Conservation (phyloP, 371 early-diverging fungal species). For the Mortierella sp. region DNA sequence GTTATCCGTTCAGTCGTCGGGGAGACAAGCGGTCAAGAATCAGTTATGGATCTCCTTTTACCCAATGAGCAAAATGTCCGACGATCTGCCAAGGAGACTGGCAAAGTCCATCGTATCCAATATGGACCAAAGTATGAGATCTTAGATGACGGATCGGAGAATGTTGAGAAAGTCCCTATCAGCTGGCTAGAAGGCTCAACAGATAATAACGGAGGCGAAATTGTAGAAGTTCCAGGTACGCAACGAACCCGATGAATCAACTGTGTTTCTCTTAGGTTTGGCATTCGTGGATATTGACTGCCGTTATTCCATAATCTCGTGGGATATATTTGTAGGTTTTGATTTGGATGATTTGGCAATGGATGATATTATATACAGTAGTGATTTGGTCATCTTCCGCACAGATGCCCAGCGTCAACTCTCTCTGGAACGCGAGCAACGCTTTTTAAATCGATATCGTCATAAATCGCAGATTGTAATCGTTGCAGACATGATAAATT, state of each 20-base stretch:
- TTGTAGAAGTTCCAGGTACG: constrained; percentile 51
- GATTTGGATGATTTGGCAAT: constrained; percentile 52
- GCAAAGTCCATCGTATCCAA: constrained; percentile 49
- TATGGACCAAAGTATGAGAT: constrained; percentile 39
- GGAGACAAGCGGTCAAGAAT: constrained; percentile 52
- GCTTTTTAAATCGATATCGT: constrained; percentile 52
- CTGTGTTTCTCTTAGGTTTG: too few relatives aligned
- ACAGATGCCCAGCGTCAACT: constrained; percentile 53
- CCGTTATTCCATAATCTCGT: not conserved
- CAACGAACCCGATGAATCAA: not conserved
- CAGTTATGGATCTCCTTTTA: constrained; percentile 45
- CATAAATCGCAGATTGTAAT: constrained; percentile 50
- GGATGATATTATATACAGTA: constrained; percentile 56
- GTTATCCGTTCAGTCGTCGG: constrained; percentile 35
- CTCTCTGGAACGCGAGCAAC: constrained; percentile 47
- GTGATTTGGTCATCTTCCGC: constrained; percentile 45
- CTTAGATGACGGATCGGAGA: constrained; percentile 36
- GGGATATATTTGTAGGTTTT: constrained; percentile 16
- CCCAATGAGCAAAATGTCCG: constrained; percentile 41
- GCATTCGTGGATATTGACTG: not conserved
- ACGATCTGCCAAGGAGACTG: constrained; percentile 50
- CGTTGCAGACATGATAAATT: constrained; percentile 40
- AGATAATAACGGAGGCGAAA: constrained; percentile 43
- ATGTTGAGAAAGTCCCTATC: constrained; percentile 42
- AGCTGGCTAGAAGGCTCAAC: constrained; percentile 49